Percentiles rank a stretch among this genome's conserved stretches.
phyloP scores from a whole-genome alignment of 176 grass and related monocot species.

The Raddia distichophylla region DNA sequence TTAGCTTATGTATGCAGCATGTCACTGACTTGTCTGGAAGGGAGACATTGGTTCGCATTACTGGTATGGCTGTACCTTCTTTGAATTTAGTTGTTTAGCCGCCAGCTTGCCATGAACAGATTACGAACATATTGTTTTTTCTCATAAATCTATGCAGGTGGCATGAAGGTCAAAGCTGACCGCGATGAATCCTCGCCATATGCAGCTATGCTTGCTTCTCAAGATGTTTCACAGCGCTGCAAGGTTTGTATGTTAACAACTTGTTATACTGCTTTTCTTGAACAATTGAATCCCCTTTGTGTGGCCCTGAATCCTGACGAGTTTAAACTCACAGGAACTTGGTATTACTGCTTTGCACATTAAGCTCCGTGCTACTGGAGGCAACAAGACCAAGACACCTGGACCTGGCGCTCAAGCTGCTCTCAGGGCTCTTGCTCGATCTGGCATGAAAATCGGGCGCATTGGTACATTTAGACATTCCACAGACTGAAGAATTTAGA shows the following conservation, averaged over 20 bases:
- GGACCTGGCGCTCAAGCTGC: conserved; percentile 80
- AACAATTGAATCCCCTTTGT: neutral
- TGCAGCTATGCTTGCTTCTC: conserved; percentile 81
- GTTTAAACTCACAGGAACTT: conserved; percentile 51
- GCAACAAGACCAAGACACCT: conserved; percentile 77
- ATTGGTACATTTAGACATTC: conserved; percentile 51
- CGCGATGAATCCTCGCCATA: conserved; percentile 81
- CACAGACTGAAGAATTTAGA: neutral
- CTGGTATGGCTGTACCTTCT: conserved; percentile 33
- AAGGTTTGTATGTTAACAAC: conserved; percentile 47
- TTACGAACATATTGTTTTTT: neutral
- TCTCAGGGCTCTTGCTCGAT: conserved; percentile 70
- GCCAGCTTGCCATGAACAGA: neutral
- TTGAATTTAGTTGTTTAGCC: neutral
- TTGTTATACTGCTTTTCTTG: neutral
- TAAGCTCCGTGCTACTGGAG: conserved; percentile 70
- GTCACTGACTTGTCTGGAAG: conserved; percentile 70
- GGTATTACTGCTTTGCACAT: conserved; percentile 82
- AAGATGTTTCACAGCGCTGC: conserved; percentile 71
- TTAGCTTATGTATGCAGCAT: conserved; percentile 43
- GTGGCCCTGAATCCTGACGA: neutral
- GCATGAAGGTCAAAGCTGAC: conserved; percentile 86
- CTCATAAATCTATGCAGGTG: conserved; percentile 40
- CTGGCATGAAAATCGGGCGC: conserved; percentile 75
- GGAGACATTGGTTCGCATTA: conserved; percentile 67